Base-by-base conservation (phyloP, 805 yeast genomes). In the Sugiyamaella boreocaroliniensis region DNA sequence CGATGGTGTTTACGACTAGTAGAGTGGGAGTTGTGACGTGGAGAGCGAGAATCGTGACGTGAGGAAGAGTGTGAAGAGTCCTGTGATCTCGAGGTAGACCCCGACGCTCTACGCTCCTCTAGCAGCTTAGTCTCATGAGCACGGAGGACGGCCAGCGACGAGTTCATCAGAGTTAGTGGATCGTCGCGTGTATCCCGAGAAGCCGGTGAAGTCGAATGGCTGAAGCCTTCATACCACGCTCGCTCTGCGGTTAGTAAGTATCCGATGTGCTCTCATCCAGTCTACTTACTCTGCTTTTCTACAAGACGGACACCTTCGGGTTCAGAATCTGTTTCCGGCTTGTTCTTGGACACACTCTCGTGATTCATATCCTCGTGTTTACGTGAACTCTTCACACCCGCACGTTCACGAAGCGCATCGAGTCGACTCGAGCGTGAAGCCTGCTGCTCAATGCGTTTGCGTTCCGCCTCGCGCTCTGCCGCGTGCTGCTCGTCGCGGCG, bases 401-500 rank as follows among this genome's bases (percentile, higher is more conserved):
- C 41, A 10, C 29, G 29, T 14, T n/a, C 14, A 41, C 47, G 40
- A 41, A 48, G 18, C 41, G 29, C n/a, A 8, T n/a, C 40, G 20
- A 22, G 32, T 29, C 54, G 15, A 15, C 18, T 40, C 7, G 14
- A 4, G 11, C 49, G 16, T 10, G 43, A 49, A 5, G 18, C 12
- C 26, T 19, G 32, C 59, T 37, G 50, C 46, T 26, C 20, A 51
- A 67, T 16, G 16, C 20, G 12, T 11, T 16, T 18, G 9, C 20
- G n/a, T 2, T 12, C 12, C 22, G 68, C 63, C 63, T 55, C 18
- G 53, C 68, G 69, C 63, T 68, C 56, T 12, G 57, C 55, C 12
- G 73, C 68, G 34, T 58, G 58, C 40, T 54, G 64, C 46, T 58
- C 62, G 45, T 60, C 66, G 15, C 62, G 55, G 19, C 58, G 45